A percentile compares a stretch with the other conserved stretches of the same genome.
These are phyloP conservation scores for Kodamaea restingae DNA, from an alignment of 805 yeast genomes.

Conservation along the genomic window DNA sequence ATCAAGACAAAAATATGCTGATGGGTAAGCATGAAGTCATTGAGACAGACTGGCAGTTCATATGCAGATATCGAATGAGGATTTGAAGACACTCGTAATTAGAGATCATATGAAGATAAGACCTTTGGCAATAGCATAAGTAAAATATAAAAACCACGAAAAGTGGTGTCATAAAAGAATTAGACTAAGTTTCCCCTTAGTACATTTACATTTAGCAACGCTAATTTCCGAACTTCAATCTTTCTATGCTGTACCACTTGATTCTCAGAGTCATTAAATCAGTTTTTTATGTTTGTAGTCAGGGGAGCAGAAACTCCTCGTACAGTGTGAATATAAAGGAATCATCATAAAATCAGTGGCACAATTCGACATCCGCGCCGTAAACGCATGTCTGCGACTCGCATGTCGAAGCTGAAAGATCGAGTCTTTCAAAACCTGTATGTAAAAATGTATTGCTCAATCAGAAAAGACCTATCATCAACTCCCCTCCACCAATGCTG, in stretches of 20 bases:
- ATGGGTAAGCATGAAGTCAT: too few relatives aligned
- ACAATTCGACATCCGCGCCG: not conserved
- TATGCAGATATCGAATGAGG: too few relatives aligned
- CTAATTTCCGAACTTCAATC: not conserved
- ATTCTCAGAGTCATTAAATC: constrained; percentile 50
- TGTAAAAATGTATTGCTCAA: constrained; percentile 1
- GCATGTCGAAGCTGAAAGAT: not conserved
- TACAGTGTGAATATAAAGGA: constrained; percentile 54
- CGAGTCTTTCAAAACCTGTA: not conserved
- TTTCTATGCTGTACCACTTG: too few relatives aligned
- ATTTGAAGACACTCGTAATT: too few relatives aligned
- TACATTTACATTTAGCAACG: too few relatives aligned
- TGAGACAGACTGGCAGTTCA: too few relatives aligned
- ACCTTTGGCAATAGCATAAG: too few relatives aligned
- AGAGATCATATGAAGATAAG: too few relatives aligned
- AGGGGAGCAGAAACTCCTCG: constrained; percentile 35
- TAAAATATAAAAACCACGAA: too few relatives aligned
- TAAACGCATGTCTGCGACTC: not conserved
- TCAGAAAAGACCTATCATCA: constrained; percentile 48
- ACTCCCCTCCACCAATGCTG: constrained; percentile 42
- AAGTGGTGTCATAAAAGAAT: too few relatives aligned
- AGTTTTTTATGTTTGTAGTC: constrained; percentile 43
- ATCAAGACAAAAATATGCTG: too few relatives aligned
- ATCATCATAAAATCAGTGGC: constrained; percentile 36
- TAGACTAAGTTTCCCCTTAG: too few relatives aligned